Conservation (phyloP, 495 filamentous ascomycete species). For the Hyphodiscus hymeniophilus region DNA sequence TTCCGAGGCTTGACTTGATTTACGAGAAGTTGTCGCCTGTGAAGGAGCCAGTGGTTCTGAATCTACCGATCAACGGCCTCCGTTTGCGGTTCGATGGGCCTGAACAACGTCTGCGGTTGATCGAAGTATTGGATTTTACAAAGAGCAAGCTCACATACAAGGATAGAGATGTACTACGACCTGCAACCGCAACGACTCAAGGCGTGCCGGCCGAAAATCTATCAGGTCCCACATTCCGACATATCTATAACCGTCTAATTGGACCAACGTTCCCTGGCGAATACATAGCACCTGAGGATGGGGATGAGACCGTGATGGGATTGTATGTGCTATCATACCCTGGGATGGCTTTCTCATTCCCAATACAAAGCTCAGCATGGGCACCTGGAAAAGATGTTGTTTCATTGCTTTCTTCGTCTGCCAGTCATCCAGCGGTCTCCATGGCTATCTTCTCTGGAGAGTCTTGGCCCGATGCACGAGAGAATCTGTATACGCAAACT, state of each 20-base stretch:
- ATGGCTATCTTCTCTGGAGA: slow-evolving; percentile 85
- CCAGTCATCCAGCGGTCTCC: slow-evolving; percentile 61
- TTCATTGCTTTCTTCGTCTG: slow-evolving; percentile 70
- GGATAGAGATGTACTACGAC: slow-evolving; percentile 72
- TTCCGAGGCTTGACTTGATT: slow-evolving; percentile 72
- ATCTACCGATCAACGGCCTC: slow-evolving; percentile 74
- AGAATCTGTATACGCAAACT: slow-evolving; percentile 63
- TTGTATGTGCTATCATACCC: slow-evolving; percentile 87
- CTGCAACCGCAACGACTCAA: slow-evolving; percentile 33
- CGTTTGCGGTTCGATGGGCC: slow-evolving; percentile 89
- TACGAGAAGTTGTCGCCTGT: slow-evolving; percentile 68
- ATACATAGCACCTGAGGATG: slow-evolving; percentile 55
- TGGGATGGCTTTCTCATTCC: slow-evolving; percentile 86
- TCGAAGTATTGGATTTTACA: slow-evolving; percentile 88
- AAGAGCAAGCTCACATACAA: slow-evolving; percentile 78
- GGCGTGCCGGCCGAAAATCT: slow-evolving; percentile 26
- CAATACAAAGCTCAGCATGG: slow-evolving; percentile 67
- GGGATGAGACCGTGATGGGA: slow-evolving; percentile 43
- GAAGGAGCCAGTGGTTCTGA: slow-evolving; percentile 58
- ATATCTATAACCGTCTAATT: slow-evolving; percentile 85
- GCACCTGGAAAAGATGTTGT: slow-evolving; percentile 78
- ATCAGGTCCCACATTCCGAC: slow-evolving; percentile 72
- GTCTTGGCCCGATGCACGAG: slow-evolving; percentile 78
- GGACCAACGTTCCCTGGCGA: slow-evolving; percentile 90
- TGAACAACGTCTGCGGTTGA: slow-evolving; percentile 81